Evolutionary conservation across 352 stramenopile genomes (phyloP), one percentile per base, ranked within the genome.

Genomic region (Halophytophthora polymorphica): DNA sequence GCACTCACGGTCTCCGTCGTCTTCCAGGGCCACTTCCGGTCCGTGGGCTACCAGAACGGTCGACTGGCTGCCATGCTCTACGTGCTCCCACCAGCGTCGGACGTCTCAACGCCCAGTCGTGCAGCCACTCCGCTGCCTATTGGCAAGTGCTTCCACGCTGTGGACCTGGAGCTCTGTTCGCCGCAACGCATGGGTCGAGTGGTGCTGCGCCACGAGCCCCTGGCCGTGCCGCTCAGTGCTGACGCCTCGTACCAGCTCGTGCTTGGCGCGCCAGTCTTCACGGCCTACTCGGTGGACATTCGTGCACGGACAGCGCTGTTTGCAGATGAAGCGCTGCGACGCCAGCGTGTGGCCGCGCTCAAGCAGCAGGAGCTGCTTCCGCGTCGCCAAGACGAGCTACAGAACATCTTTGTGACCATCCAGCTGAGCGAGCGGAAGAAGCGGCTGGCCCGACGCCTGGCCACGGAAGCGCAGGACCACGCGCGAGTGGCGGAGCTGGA

Each of bases 31-130:
- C 75, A 87, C 53, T 93, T 93, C 66, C 74, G 72, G 18, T 76
- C 71, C 0, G 53, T 75, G 4, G 77, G 78, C 0, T 90, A 93
- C 51, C 71, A 93, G 48, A 86, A 88, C 29, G 83, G 83, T 18
- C 67, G 80, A 1, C 60, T 93, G 19, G 73, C 80, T n/a, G 80
- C 63, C 11, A 87, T 90, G 73, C 62, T 93, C 33, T 91, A 93
- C 48, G 72, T 83, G 25, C 33, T 87, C 3, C 77, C 73, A 35
- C 49, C 55, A 8, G 37, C 46, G 14, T 51, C 49, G 6, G 47
- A 58, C 31, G 3, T 19, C 11, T 50, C 7, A 25, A 54, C 46
- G 7, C 33, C 46, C 42, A 55, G 35, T 51, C 28, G 12, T 45
- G 53, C 8, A 56, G 64, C 22, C 25, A 53, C 46, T 28, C 60